phyloP scores from a whole-genome alignment of 345 rosid genomes.

The Populus pruinosa region DNA sequence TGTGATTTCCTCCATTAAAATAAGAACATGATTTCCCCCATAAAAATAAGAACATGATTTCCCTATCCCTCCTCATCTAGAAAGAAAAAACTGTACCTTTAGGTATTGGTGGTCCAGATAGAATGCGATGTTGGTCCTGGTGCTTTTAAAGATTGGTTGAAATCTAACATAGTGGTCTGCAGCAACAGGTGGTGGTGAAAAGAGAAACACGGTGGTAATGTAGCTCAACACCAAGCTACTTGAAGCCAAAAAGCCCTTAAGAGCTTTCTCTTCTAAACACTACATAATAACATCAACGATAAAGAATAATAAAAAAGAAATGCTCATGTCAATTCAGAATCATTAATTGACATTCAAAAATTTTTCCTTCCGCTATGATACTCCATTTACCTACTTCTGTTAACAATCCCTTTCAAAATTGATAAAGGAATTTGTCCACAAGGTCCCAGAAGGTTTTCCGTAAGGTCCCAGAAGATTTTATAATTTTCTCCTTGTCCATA shows the following conservation, averaged over 20 bases:
- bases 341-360: background rate
- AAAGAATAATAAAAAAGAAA: constrained; percentile 3
- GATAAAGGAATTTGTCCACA: constrained; percentile 10
- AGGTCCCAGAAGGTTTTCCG: background rate
- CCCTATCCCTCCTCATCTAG: background rate
- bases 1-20: background rate
- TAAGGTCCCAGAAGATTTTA: background rate
- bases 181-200: constrained; percentile 10
- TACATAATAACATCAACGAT: background rate
- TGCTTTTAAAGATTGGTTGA: constrained; percentile 26
- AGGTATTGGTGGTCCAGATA: constrained; percentile 18
- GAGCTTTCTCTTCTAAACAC: constrained; percentile 13
- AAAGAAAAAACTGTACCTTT: background rate
- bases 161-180: constrained; percentile 26
- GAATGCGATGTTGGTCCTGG: constrained; percentile 23
- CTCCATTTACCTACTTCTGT: constrained; percentile 12
- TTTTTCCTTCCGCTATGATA: background rate
- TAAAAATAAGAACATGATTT: background rate
- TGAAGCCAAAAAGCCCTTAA: constrained; percentile 2
- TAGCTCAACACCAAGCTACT: constrained; percentile 16
- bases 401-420: constrained; percentile 12
- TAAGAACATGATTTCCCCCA: background rate
- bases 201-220: background rate
- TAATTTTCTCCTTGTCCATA: constrained; percentile 30
- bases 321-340: constrained; percentile 10